Evolutionary conservation across 2,329 filamentous ascomycete genomes (phyloP).

Genomic region (Thelonectria blattea): DNA sequence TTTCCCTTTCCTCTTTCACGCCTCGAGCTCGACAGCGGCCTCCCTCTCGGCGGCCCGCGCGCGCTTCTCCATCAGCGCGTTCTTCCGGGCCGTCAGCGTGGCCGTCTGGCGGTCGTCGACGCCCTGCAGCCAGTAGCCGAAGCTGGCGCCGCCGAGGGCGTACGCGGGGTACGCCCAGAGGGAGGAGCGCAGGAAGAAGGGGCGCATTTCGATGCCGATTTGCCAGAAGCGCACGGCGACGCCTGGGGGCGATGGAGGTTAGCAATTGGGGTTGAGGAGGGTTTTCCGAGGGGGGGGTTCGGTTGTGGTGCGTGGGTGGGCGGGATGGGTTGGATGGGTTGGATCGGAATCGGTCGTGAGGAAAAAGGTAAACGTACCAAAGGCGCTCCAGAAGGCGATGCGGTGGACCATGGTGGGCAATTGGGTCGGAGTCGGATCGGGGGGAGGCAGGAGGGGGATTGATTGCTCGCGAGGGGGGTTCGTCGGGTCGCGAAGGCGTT

Average conservation of each 20-base stretch:
- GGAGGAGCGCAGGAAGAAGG: constrained; percentile 82
- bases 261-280: too few relatives aligned
- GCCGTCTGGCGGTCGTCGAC: constrained; percentile 84
- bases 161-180: constrained; percentile 94
- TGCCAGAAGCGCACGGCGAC: constrained; percentile 93
- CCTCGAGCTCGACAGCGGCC: constrained; percentile 37
- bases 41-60: constrained; percentile 63
- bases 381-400: constrained; percentile 85
- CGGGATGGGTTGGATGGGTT: too few relatives aligned
- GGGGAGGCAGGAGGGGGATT: constrained; percentile 9
- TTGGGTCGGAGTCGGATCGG: constrained; percentile 31
- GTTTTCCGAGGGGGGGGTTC: too few relatives aligned
- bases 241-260: constrained; percentile 61
- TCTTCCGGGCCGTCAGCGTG: constrained; percentile 79
- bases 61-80: constrained; percentile 86
- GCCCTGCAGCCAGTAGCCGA: constrained; percentile 96
- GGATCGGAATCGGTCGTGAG: too few relatives aligned
- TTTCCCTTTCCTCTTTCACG: constrained; percentile 25
- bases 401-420: constrained; percentile 62
- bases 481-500: constrained; percentile 31
- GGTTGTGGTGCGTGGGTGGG: too few relatives aligned
- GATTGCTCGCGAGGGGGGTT: constrained; percentile 18
- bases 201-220: constrained; percentile 97
- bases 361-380: constrained; percentile 65
- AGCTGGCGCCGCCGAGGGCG: constrained; percentile 82